Base-by-base conservation (phyloP, 2,329 filamentous ascomycete species). In the Gliomastix tumulicola region DNA sequence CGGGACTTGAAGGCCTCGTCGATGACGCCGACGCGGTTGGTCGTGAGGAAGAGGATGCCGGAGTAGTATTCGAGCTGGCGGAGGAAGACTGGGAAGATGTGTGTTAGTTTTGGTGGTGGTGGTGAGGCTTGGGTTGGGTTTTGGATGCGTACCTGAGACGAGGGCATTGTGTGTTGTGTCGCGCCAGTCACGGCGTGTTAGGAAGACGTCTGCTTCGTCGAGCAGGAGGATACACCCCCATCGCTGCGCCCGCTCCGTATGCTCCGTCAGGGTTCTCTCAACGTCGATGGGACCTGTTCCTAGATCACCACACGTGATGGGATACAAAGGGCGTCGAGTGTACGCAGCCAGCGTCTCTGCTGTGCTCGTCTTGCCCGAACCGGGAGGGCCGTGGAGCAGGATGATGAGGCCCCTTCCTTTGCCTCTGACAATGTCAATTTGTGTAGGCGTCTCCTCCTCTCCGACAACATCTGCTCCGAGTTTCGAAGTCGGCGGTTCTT, bases 331-430 rank as follows among this genome's bases (percentile, higher is more conserved):
- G n/a, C 32, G 20, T 8, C 20, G 16, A 6, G 18, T 41, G 18
- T 41, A 36, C 5, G 35, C 41, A 1, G 41, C 38, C 11, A 42
- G 13, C 13, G 30, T 19, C 30, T 32, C 65, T 7, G 66, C 66
- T 2, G 68, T 71, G 28, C 65, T 51, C 2, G 68, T 72, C 55
- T 70, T 71, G 17, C 70, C 70, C 5, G 67, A 63, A 22, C 69
- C 69, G 0, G 69, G 68, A 0, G 57, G 60, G 10, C 71, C 69
- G 1, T 59, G 63, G 3, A 73, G 51, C 2, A 73, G 55, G 50
- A 68, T 62, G 45, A 73, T 69, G 40, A 70, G 63, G 13, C 68
- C 69, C 43, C 62, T 63, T 38, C 58, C 71, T 55, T 75, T 74
- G 34, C 69, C 69, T 7, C 59, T 57, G 47, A 74, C 71, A 38